phyloP scores from a whole-genome alignment of 2,329 filamentous ascomycete genomes.

The Annulohypoxylon truncatum region DNA sequence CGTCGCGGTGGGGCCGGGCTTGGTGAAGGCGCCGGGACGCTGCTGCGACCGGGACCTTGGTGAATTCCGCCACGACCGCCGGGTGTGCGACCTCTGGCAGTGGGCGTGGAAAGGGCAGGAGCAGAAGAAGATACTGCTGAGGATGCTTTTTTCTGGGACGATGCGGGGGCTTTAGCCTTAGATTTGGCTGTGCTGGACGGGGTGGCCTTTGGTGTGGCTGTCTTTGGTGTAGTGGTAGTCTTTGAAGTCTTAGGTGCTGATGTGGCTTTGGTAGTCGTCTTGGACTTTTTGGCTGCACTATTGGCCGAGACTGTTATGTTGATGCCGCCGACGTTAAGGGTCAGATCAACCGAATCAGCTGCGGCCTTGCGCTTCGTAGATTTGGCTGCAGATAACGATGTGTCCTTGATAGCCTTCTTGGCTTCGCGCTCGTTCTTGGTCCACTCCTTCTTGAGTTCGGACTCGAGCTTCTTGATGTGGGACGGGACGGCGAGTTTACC shows the following conservation, averaged over 20 bases:
- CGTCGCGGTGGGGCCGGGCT: neutral
- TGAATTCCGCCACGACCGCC: constrained; percentile 39
- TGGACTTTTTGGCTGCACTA: constrained; percentile 46
- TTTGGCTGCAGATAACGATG: constrained; percentile 18
- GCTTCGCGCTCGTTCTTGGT: constrained; percentile 61
- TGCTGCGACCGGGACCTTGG: constrained; percentile 32
- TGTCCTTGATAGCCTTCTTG: constrained; percentile 54
- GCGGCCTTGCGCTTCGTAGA: constrained; percentile 51
- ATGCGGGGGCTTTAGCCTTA: neutral
- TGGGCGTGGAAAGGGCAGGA: constrained; percentile 3
- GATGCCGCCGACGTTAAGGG: constrained; percentile 44
- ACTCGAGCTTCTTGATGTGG: constrained; percentile 62
- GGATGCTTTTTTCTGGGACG: constrained; percentile 15
- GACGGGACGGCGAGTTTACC: constrained; percentile 61
- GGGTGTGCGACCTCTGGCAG: constrained; percentile 38
- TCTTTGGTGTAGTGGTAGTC: constrained; percentile 7
- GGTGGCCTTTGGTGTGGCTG: constrained; percentile 33
- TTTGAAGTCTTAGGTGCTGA: constrained; percentile 22
- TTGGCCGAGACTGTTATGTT: constrained; percentile 46
- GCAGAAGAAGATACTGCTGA: constrained; percentile 11
- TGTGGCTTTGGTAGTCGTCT: constrained; percentile 39
- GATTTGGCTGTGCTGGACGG: constrained; percentile 21
- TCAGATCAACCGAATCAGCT: constrained; percentile 42
- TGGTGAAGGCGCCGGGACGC: neutral
- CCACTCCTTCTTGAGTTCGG: constrained; percentile 68